These are phyloP conservation scores for Sclerotinia nivalis DNA, from an alignment of 2,329 filamentous ascomycete species.

Conservation along the genomic window DNA sequence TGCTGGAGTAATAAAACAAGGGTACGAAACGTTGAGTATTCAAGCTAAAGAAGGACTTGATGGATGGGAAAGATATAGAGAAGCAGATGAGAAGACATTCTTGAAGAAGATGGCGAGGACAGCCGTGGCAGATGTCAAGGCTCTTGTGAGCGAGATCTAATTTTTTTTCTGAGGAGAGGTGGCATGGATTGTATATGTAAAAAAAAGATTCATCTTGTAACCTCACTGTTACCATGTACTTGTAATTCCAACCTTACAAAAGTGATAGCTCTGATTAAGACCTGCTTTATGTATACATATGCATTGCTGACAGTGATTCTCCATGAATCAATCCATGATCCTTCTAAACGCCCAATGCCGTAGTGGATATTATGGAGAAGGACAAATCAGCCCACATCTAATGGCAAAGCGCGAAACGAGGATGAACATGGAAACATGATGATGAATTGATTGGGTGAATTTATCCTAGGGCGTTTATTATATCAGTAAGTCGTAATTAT, in stretches of 20 bases:
- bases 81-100: slow-evolving; percentile 79
- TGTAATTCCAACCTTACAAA: not conserved
- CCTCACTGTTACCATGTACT: not conserved
- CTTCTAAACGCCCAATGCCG: slow-evolving; percentile 4
- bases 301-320: not conserved
- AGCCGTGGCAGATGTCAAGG: slow-evolving; percentile 69
- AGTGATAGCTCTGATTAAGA: not conserved
- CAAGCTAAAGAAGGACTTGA: slow-evolving; percentile 85
- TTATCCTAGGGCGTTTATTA: not conserved
- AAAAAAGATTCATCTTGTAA: not conserved
- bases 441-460: not conserved
- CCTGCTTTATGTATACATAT: not conserved
- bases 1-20: slow-evolving; percentile 88
- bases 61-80: slow-evolving; percentile 81
- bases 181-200: not conserved
- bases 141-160: slow-evolving; percentile 34
- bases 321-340: not conserved
- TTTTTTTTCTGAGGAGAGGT: not conserved
- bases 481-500: not conserved
- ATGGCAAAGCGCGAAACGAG: slow-evolving; percentile 1
- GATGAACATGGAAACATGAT: not conserved
- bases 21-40: slow-evolving; percentile 92
- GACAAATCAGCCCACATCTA: not conserved
- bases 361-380: not conserved
- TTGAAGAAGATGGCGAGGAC: slow-evolving; percentile 85